A percentile compares a stretch with the other conserved stretches of the same genome.
These are phyloP conservation scores for Chaetomium olivaceum DNA, from an alignment of 2,329 filamentous ascomycete genomes.

Conservation along the genomic window DNA sequence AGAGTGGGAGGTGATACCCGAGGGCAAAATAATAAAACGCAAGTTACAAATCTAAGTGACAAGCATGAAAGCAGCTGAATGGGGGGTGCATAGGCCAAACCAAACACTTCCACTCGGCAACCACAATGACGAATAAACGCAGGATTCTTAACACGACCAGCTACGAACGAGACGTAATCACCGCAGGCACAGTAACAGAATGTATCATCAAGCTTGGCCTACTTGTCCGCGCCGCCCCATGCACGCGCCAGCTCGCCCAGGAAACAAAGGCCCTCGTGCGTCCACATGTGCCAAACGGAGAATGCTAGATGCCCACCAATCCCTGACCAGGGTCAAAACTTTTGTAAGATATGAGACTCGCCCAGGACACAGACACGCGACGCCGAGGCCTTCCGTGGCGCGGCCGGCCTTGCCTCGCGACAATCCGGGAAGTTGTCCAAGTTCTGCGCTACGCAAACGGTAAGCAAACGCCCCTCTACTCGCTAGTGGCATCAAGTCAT, in stretches of 20 bases:
- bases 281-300: slow-evolving; percentile 47
- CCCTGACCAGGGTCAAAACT: slow-evolving; percentile 57
- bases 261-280: slow-evolving; percentile 51
- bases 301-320: slow-evolving; percentile 50
- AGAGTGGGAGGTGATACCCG: neutral
- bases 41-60: neutral
- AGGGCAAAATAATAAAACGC: neutral
- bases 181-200: slow-evolving; percentile 44
- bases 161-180: slow-evolving; percentile 36
- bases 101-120: neutral
- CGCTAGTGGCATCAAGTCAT: slow-evolving; percentile 31
- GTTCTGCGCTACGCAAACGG: slow-evolving; percentile 21
- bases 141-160: slow-evolving; percentile 21
- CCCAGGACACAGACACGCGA: slow-evolving; percentile 50
- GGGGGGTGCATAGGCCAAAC: neutral
- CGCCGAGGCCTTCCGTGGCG: slow-evolving; percentile 47
- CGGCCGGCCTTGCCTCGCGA: slow-evolving; percentile 42
- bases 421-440: slow-evolving; percentile 35
- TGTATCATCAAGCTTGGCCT: slow-evolving; percentile 59
- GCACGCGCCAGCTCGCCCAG: slow-evolving; percentile 51
- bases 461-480: neutral
- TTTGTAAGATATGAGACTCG: slow-evolving; percentile 59
- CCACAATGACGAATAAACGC: neutral
- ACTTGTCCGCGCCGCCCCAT: slow-evolving; percentile 51
- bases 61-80: too few relatives aligned